Evolutionary conservation across 352 stramenopile species (phyloP), one percentile per base, ranked within the genome.

Genomic region (Halophytophthora polymorphica): DNA sequence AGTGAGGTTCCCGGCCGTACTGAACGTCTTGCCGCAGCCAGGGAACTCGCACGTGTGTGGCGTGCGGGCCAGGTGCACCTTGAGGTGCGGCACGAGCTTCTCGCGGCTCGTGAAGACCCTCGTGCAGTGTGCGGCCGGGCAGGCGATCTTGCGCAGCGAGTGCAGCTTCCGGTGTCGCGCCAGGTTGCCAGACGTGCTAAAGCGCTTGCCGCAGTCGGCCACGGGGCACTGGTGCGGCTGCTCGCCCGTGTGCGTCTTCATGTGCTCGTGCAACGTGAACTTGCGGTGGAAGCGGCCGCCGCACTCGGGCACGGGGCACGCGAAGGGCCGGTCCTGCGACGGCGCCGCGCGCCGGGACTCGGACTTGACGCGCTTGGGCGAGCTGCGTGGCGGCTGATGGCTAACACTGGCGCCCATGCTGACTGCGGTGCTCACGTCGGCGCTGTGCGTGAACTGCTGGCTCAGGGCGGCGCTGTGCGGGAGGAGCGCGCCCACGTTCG

Each of bases 221-320:
- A 84, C 69, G 15, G 77, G 71, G 41, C 80, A 91, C 34, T 71
- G 58, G 50, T 89, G 79, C 6, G 82, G 79, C 45, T 88, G 78
- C 61, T 92, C 81, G 28, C 81, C 81, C 46, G 81, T 90, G 67
- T 92, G 81, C n/a, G 79, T 92, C 66, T 89, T 89, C 49, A 88
- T 71, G 50, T 92, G 81, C 37, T 90, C 78, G 25, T 77, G 83
- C 25, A 90, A 70, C 23, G 78, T 89, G 53, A 86, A 88, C 54
- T 83, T 86, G 61, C 77, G 77, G 54, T 86, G 75, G 69, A 88
- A 88, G 33, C 74, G 70, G 6, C 71, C 66, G n/a, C 56, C 66
- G 42, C 76, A 87, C 34, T 58, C 64, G 5, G 56, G 51, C 19
- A 71, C 67, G 1, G 72, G 64, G 54, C 66, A 76, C 8, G 54